Evolutionary conservation across 768 basidiomycete genomes (phyloP), one percentile per base, ranked within the genome.

Genomic region (Tephrocybe rancida): DNA sequence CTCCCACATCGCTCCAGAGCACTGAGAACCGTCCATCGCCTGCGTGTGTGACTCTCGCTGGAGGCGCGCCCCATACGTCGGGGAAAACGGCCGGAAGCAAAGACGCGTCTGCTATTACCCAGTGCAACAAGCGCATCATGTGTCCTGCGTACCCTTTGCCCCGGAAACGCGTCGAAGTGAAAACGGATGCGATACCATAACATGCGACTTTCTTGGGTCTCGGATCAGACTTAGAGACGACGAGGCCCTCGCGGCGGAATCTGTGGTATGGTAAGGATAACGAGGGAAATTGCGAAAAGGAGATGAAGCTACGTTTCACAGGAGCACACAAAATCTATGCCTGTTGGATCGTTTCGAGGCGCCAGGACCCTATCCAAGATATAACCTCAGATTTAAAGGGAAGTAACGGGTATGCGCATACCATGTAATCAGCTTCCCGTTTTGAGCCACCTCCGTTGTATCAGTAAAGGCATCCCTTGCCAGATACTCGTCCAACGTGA

Each of bases 121-220:
- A 81, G 60, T 88, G 85, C 30, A 88, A 50, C 21, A 88, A 73
- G 13, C 77, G 71, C 84, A 87, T 84, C 84, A 86, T 84, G 55
- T 84, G 81, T 10, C 65, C 62, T 9, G 80, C 84, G 55, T 85
- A 87, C 18, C 86, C 85, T 48, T 78, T 78, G 10, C 75, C 68
- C 48, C 83, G 76, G 18, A 83, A 72, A 26, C 60, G 50, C 0
- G 72, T 63, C 14, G 81, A 80, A 5, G 84, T 85, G 63, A 76
- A 87, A 8, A 87, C 83, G 3, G 75, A 75, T 0, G 83, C 83
- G 37, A 87, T 67, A 1, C 68, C 81, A 55, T 86, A 86, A 35
- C 79, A 76, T 7, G 68, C 54, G 0, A 74, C 76, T 42, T 71
- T 61, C 43, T 75, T 65, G 0, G 60, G 52, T 24, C 24, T 29